phyloP scores from a whole-genome alignment of 768 basidiomycete species.

The Calocybe gangraenosa region DNA sequence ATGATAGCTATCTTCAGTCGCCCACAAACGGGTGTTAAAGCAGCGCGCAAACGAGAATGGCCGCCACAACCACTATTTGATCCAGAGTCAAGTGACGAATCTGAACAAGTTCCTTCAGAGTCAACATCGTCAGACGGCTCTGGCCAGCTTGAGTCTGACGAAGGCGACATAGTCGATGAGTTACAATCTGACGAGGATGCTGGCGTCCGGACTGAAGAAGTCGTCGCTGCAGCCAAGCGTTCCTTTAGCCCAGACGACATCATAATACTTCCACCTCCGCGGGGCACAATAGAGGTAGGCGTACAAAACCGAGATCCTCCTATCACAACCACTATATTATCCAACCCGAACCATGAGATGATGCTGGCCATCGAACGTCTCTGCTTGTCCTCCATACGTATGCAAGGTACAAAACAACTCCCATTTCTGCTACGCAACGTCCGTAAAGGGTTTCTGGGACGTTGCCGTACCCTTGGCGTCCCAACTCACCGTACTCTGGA shows the following conservation, averaged over 20 bases:
- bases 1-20: not conserved
- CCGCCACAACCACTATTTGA: slow-evolving; percentile 6
- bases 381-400: slow-evolving; percentile 25
- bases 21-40: slow-evolving; percentile 14
- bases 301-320: not conserved
- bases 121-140: slow-evolving; percentile 5
- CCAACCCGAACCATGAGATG: slow-evolving; percentile 28
- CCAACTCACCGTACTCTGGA: slow-evolving; percentile 20
- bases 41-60: slow-evolving; percentile 20
- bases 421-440: slow-evolving; percentile 59
- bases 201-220: slow-evolving; percentile 7
- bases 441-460: slow-evolving; percentile 39
- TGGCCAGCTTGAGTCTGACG: slow-evolving; percentile 6
- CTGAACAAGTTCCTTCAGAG: not conserved
- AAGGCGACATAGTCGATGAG: not conserved
- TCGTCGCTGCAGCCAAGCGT: slow-evolving; percentile 7
- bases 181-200: not conserved
- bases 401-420: slow-evolving; percentile 35
- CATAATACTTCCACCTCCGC: slow-evolving; percentile 16
- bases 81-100: slow-evolving; percentile 8
- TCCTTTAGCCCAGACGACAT: slow-evolving; percentile 15
- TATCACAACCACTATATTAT: not conserved
- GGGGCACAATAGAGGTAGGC: slow-evolving; percentile 4
- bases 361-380: slow-evolving; percentile 30
- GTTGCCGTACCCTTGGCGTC: slow-evolving; percentile 35